A percentile compares a stretch with the other conserved stretches of the same genome.
Evolutionary conservation across 2,329 filamentous ascomycete species (phyloP).

Genomic region (Hypoxylon sp.): DNA sequence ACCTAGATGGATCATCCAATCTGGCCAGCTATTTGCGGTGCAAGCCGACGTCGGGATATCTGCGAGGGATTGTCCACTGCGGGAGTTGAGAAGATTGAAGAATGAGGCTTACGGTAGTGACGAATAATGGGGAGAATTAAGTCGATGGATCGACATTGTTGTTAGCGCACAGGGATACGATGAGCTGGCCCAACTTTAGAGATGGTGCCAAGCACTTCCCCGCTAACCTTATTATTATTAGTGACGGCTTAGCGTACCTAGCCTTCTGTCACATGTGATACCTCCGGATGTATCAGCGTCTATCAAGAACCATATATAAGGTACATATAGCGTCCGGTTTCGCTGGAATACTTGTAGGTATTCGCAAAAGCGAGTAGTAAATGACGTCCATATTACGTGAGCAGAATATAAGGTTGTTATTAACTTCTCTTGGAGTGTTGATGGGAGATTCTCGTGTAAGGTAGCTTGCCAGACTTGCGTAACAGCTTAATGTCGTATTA

Average conservation of each 20-base stretch:
- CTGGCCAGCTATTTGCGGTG: constrained; percentile 9
- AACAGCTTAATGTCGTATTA: neutral
- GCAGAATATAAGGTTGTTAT: neutral
- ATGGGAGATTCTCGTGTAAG: neutral
- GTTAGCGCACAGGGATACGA: constrained; percentile 12
- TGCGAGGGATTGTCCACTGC: constrained; percentile 7
- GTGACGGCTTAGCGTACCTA: constrained; percentile 1
- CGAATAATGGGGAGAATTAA: constrained; percentile 6
- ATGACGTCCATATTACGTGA: neutral
- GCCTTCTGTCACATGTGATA: constrained; percentile 19
- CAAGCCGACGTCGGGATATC: constrained; percentile 3
- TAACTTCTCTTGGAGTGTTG: neutral
- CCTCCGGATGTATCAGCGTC: neutral
- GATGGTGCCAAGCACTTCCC: constrained; percentile 25
- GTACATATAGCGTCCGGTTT: neutral
- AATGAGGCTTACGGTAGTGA: constrained; percentile 34
- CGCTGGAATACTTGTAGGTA: neutral
- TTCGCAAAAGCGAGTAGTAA: neutral
- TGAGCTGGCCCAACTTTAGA: neutral
- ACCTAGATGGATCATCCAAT: neutral
- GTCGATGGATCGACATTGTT: constrained; percentile 22
- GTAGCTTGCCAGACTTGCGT: neutral
- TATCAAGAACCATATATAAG: neutral
- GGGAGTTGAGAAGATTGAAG: neutral
- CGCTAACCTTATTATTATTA: constrained; percentile 31